Base-by-base conservation (phyloP, 441 rosid species). In the Aleurites moluccanus region DNA sequence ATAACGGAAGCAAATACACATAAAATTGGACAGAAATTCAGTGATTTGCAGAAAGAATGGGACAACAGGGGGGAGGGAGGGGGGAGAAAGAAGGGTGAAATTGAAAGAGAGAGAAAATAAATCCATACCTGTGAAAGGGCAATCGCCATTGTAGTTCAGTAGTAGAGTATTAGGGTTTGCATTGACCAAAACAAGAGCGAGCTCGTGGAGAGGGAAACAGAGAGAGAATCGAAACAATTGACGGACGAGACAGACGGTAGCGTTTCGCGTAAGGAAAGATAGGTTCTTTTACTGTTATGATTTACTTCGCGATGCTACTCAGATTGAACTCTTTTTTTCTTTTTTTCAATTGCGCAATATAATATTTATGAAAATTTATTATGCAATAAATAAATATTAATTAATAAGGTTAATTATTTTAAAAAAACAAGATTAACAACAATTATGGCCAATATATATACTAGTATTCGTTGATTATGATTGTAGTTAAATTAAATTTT, bases 131-230 rank as follows among this genome's bases (percentile, higher is more conserved):
- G 63, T 8, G 64, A 53, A 25, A 1, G 52, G 18, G 14, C 1
- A 63, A 52, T 73, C 70, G 70, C n/a, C 77, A 73, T 64, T 65
- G 64, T 53, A 15, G 69, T 25, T 21, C 25, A 8, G 1, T 0
- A 16, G 9, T 10, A 13, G 33, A 33, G 55, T 0, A 11, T 1
- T 62, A 73, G 75, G 76, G 69, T 63, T 63, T 50, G 35, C 59
- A n/a, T 62, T 61, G 47, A 72, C 42, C 74, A 9, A 27, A 59
- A 44, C 16, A 44, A 44, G 21, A 35, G 21, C n/a, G 75, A 47
- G 56, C 20, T 38, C 28, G 23, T 20, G 57, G 45, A 27, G 16
- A 35, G 40, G 70, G 30, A 35, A 28, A 40, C 16, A 2, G 57
- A 35, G 44, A 69, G 30, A 35, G 62, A 33, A 57, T 70, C 52